Conservation (phyloP, 768 basidiomycete species). For the Rhizopogon sp. region DNA sequence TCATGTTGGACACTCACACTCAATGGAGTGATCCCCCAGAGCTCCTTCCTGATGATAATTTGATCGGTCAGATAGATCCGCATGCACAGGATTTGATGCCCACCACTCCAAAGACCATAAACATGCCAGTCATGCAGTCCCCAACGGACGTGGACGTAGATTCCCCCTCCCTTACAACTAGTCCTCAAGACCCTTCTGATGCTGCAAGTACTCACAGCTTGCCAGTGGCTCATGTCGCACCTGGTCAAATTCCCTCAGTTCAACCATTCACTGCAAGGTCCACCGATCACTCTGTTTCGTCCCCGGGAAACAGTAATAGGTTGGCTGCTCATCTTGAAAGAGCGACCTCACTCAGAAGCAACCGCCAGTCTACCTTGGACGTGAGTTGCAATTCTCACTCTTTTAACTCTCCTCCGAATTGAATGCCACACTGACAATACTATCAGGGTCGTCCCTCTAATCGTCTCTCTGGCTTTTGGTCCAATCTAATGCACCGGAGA, state of each 20-base stretch:
- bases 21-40: conserved; percentile 34
- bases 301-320: conserved; percentile 3
- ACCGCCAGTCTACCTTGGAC: conserved; percentile 55
- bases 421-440: conserved; percentile 4
- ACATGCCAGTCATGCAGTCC: conserved; percentile 25
- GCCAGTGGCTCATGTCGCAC: conserved; percentile 47
- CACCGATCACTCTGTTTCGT: conserved; percentile 25
- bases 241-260: conserved; percentile 29
- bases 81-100: conserved; percentile 14
- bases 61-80: conserved; percentile 21
- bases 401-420: neutral
- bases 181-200: conserved; percentile 38
- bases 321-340: conserved; percentile 10
- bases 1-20: conserved; percentile 25
- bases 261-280: conserved; percentile 17
- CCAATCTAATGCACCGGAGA: conserved; percentile 69
- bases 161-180: conserved; percentile 27
- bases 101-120: conserved; percentile 21
- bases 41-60: conserved; percentile 24
- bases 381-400: conserved; percentile 30
- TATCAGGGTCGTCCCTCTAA: conserved; percentile 58
- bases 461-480: conserved; percentile 83
- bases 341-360: conserved; percentile 33
- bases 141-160: conserved; percentile 20
- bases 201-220: conserved; percentile 56